Conservation (phyloP, 192 early-diverging fungal genomes). For the Podila minutissima region DNA sequence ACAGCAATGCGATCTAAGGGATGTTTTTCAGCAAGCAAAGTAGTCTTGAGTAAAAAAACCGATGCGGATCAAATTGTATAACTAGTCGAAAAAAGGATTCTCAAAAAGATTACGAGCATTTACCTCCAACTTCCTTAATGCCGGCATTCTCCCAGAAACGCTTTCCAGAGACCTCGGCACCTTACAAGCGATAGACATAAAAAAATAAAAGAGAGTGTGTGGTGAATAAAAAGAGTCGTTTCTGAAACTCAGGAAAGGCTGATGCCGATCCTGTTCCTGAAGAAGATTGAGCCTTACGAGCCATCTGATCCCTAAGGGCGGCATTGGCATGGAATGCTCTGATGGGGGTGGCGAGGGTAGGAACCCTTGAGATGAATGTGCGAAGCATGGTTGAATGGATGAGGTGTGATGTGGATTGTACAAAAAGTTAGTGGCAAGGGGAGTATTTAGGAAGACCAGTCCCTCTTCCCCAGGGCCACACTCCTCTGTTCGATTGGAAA, state of each 20-base stretch:
- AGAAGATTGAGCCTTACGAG: slow-evolving; percentile 10
- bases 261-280: not conserved
- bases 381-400: slow-evolving; percentile 20
- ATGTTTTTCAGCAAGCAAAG: not conserved
- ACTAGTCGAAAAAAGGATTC: no score
- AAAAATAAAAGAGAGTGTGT: no score
- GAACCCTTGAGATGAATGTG: slow-evolving; percentile 25
- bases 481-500: no score
- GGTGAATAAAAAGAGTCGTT: not conserved
- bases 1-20: slow-evolving; percentile 57
- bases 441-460: no score
- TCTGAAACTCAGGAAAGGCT: not conserved
- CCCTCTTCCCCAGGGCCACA: no score
- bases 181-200: slow-evolving; percentile 21
- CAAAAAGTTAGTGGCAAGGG: not conserved
- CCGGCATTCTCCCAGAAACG: slow-evolving; percentile 70
- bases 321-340: slow-evolving; percentile 44
- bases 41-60: no score
- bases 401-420: not conserved
- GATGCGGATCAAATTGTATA: not conserved
- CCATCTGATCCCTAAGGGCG: slow-evolving; percentile 27
- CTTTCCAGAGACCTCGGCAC: slow-evolving; percentile 61
- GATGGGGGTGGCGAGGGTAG: slow-evolving; percentile 2
- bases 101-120: not conserved
- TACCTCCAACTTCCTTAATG: slow-evolving; percentile 61